phyloP scores from a whole-genome alignment of 306 rosid genomes.

The Arachis stenosperma region DNA sequence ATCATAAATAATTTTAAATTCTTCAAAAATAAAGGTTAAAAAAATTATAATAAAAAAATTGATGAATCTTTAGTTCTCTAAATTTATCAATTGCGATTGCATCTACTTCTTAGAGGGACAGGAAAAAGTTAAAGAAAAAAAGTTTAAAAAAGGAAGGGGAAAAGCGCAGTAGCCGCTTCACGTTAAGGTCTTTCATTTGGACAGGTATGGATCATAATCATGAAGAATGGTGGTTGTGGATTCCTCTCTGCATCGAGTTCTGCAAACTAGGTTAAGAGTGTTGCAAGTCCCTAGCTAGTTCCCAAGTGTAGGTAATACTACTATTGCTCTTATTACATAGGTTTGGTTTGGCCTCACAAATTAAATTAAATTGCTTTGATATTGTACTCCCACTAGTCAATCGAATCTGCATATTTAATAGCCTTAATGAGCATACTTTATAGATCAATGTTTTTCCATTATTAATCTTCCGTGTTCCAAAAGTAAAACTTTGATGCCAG shows the following conservation, averaged over 20 bases:
- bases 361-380: conserved; percentile 17
- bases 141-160: too few relatives aligned
- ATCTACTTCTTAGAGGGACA: too few relatives aligned
- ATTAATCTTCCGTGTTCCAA: conserved; percentile 22
- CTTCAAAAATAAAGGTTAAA: too few relatives aligned
- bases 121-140: too few relatives aligned
- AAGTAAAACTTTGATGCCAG: conserved; percentile 23
- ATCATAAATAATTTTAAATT: too few relatives aligned
- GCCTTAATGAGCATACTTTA: conserved; percentile 1
- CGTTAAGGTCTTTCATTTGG: conserved; percentile 39
- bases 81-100: too few relatives aligned
- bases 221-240: conserved; percentile 47
- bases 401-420: conserved; percentile 32
- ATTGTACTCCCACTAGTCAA: conserved; percentile 19
- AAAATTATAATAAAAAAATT: too few relatives aligned
- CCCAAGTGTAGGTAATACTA: conserved; percentile 2
- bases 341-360: conserved; percentile 30
- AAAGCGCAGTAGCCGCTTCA: background rate
- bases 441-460: background rate
- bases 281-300: conserved; percentile 19
- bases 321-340: conserved; percentile 1
- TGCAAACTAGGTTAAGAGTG: conserved; percentile 46
- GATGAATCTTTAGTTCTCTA: too few relatives aligned
- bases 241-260: conserved; percentile 63
- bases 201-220: conserved; percentile 53